Evolutionary conservation across 2,329 filamentous ascomycete genomes (phyloP).

Genomic region (Fusarium drepaniforme): DNA sequence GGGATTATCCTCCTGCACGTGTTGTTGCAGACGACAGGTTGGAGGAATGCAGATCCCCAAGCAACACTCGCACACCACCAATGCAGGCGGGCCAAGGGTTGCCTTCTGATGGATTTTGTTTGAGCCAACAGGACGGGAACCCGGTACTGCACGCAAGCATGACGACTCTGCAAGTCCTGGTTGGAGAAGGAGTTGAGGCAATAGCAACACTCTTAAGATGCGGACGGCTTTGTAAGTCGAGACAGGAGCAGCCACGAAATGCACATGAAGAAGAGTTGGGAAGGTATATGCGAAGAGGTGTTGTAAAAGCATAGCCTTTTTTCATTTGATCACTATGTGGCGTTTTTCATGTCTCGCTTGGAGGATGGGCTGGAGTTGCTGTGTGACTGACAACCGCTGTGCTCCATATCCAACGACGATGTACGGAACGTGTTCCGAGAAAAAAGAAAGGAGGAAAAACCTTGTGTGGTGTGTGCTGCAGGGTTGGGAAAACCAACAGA

Average conservation of each 20-base stretch:
- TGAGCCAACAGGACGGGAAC: background rate
- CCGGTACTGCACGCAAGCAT: background rate
- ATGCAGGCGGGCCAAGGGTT: background rate
- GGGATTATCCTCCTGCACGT: background rate
- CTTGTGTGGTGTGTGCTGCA: background rate
- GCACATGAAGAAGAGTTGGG: background rate
- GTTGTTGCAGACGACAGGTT: background rate
- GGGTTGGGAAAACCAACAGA: background rate
- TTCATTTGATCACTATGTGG: background rate
- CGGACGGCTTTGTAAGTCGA: background rate
- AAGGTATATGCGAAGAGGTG: background rate
- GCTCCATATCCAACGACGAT: background rate
- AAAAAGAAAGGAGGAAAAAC: background rate
- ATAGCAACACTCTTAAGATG: background rate
- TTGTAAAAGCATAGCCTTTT: background rate
- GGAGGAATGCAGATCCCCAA: background rate
- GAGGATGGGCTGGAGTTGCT: background rate
- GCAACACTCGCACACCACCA: background rate
- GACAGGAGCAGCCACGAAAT: background rate
- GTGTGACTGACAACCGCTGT: background rate
- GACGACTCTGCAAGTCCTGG: background rate
- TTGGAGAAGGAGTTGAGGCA: background rate
- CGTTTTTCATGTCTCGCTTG: background rate
- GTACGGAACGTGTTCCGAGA: background rate
- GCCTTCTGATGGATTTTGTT: background rate